Percentiles rank a stretch among this genome's conserved stretches.
phyloP scores from a whole-genome alignment of 2,329 filamentous ascomycete species.

The Talaromyces atroroseus region DNA sequence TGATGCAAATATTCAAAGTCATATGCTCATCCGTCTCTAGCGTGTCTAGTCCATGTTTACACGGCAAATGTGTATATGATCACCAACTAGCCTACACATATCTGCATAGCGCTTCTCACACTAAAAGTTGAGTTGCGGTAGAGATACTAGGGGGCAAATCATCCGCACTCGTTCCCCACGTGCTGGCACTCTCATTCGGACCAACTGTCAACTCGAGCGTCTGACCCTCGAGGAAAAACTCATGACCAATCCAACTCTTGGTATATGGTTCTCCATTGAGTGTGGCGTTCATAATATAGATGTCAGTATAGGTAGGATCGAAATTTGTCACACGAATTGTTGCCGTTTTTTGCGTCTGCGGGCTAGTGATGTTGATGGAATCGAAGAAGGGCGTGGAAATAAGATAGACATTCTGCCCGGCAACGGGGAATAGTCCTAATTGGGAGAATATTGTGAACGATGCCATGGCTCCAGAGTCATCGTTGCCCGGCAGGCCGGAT shows the following conservation, averaged over 20 bases:
- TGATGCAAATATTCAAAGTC: too few relatives aligned
- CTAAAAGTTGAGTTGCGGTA: not conserved
- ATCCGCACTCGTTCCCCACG: conserved; percentile 55
- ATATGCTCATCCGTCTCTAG: too few relatives aligned
- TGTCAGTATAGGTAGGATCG: conserved; percentile 50
- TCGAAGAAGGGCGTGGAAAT: conserved; percentile 62
- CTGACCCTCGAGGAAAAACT: conserved; percentile 60
- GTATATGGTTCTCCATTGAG: conserved; percentile 56
- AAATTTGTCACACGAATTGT: conserved; percentile 56
- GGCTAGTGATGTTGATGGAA: conserved; percentile 52
- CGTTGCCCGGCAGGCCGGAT: conserved; percentile 60
- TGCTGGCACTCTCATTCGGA: conserved; percentile 54
- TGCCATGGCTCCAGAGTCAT: conserved; percentile 65
- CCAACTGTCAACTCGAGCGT: conserved; percentile 59
- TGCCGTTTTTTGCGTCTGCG: conserved; percentile 54
- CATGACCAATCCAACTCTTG: conserved; percentile 62
- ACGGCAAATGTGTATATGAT: too few relatives aligned
- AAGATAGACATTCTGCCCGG: conserved; percentile 62
- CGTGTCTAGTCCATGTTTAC: too few relatives aligned
- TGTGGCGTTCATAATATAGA: conserved; percentile 62
- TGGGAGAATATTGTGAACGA: conserved; percentile 59
- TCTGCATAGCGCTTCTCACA: too few relatives aligned
- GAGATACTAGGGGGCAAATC: conserved; percentile 58
- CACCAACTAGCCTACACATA: too few relatives aligned
- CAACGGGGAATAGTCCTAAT: conserved; percentile 64